These are phyloP conservation scores for Malus hybrid DNA, from an alignment of 331 rosid species.

Conservation along the genomic window DNA sequence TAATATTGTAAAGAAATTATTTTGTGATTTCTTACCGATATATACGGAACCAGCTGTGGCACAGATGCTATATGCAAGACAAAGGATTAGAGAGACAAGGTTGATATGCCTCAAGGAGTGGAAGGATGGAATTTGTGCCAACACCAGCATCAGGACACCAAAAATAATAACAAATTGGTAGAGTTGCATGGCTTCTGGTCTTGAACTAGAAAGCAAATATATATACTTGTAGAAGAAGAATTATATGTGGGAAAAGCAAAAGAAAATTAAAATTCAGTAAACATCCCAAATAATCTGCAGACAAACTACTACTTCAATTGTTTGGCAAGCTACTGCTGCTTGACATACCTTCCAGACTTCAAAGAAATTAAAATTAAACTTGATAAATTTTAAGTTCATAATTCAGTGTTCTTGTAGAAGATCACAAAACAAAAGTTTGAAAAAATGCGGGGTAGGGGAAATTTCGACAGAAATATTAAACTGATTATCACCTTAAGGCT, in stretches of 20 bases:
- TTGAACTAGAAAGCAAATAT: not conserved
- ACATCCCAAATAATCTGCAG: too few species aligned
- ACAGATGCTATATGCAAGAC: not conserved
- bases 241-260: too few species aligned
- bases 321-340: too few species aligned
- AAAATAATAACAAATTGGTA: not conserved
- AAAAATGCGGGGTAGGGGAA: not conserved
- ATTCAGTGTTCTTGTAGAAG: not conserved
- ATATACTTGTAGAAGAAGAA: not conserved
- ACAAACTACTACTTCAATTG: too few species aligned
- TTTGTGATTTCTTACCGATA: not conserved
- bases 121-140: constrained; percentile 15
- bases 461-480: constrained; percentile 14
- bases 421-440: not conserved
- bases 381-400: not conserved
- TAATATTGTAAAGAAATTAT: not conserved
- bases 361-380: too few species aligned
- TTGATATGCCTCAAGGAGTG: constrained; percentile 12
- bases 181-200: constrained; percentile 1
- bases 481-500: constrained; percentile 31
- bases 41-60: not conserved
- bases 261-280: too few species aligned
- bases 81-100: constrained; percentile 4
- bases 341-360: too few species aligned
- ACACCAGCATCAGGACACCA: not conserved